These are phyloP conservation scores for Alternaria sp. DNA, from an alignment of 2,329 filamentous ascomycete genomes.

Conservation along the genomic window DNA sequence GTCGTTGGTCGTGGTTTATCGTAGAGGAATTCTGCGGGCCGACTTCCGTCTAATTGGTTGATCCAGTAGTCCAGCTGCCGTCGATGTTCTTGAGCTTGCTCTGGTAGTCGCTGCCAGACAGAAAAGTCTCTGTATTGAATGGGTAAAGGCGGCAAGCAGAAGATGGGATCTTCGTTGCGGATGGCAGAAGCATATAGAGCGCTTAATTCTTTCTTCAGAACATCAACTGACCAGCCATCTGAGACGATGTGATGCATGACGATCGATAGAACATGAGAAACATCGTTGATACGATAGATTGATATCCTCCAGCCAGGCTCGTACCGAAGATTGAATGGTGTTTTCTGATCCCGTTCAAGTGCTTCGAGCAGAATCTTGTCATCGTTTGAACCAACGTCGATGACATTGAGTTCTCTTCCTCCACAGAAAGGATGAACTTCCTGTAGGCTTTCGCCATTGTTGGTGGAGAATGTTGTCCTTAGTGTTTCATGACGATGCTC, in stretches of 20 bases:
- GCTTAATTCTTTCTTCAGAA: constrained; percentile 2
- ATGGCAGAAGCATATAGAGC: not conserved
- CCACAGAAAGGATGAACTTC: not conserved
- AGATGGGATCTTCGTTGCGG: not conserved
- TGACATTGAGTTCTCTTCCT: too few species aligned
- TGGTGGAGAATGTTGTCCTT: not conserved
- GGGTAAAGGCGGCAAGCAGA: not conserved
- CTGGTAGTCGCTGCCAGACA: not conserved
- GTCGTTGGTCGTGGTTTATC: constrained; percentile 3
- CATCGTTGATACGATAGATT: not conserved
- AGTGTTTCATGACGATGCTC: constrained; percentile 7
- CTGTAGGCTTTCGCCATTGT: not conserved
- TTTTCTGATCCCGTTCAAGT: not conserved
- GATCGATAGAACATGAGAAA: constrained; percentile 12
- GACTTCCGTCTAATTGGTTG: not conserved
- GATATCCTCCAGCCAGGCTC: constrained; percentile 5
- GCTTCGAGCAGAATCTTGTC: too few species aligned
- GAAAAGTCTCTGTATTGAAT: constrained; percentile 10
- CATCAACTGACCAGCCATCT: constrained; percentile 18
- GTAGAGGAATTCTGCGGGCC: constrained; percentile 2
- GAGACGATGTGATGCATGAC: constrained; percentile 22
- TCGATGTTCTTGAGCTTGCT: not conserved
- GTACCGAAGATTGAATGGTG: not conserved
- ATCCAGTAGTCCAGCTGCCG: constrained; percentile 6
- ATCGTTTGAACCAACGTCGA: too few species aligned